Base-by-base conservation (phyloP, 1,284 basidiomycete species). In the Tylopilus sp. region DNA sequence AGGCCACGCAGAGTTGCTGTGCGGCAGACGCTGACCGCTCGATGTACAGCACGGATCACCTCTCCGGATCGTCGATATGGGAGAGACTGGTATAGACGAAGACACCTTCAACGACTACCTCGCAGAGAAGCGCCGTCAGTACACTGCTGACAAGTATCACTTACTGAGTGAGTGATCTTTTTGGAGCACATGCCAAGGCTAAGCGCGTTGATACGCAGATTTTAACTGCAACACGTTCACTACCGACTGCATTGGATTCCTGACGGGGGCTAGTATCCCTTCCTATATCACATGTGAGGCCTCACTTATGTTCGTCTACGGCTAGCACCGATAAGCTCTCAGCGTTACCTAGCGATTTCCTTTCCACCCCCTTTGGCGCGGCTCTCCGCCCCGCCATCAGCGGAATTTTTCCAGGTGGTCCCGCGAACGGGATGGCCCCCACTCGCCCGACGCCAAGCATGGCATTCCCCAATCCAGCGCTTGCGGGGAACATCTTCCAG, bases 201-300 rank as follows among this genome's bases (percentile, higher is more conserved):
- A 18, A 53, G 26, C 13, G 19, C 11, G 23, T 6, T 29, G 30
- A 18, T 31, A 15, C 6, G 29, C 36, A 89, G 88, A 91, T 41
- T 90, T 90, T 56, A 92, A 91, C 57, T 95, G 92, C 67, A 95
- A 95, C 65, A 87, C 89, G 2, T 97, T 97, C 59, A 92, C 92
- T 0, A 89, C 89, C 52, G 92, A 96, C 56, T 83, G 84, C 45
- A 70, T 92, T 29, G 91, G 86, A 2, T 92, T 95, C 63, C 70
- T 95, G 43, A 93, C 89, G 0, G 90, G 91, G 18, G 74, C 75
- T 3, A 81, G 81, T 19, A 89, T 94, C 53, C 92, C 92, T 4
- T 58, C 75, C 1, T 92, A 83, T 72, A 90, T 95, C 54, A 87
- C 78, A 71, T 83, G 87, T 80, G 48, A 40, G 59, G 36, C 48